Conservation (phyloP, 2,329 filamentous ascomycete species). For the Hypoxylon sp. region DNA sequence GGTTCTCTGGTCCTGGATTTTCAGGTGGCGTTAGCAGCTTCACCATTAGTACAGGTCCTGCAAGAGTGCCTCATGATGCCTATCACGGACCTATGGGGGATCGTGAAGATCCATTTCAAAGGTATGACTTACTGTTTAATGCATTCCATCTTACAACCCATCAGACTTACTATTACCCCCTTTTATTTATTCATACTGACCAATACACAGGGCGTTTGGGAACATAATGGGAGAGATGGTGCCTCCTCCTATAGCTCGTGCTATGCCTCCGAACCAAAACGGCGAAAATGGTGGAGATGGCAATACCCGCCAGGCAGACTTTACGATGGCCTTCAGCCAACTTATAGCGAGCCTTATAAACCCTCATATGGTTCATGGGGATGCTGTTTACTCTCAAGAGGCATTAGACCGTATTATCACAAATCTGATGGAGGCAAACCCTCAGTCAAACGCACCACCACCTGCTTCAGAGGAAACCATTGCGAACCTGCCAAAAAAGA, state of each 20-base stretch:
- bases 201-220: conserved; percentile 61
- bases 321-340: conserved; percentile 64
- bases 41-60: conserved; percentile 62
- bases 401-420: conserved; percentile 90
- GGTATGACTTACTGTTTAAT: conserved; percentile 58
- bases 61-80: conserved; percentile 40
- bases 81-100: conserved; percentile 46
- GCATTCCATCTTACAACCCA: not conserved
- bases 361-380: conserved; percentile 72
- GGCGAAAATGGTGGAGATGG: conserved; percentile 46
- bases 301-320: conserved; percentile 47
- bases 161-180: not conserved
- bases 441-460: conserved; percentile 81
- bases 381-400: conserved; percentile 92
- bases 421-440: conserved; percentile 87
- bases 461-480: conserved; percentile 85
- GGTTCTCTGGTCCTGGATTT: conserved; percentile 57
- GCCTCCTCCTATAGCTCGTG: conserved; percentile 53
- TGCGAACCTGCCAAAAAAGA: conserved; percentile 77
- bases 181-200: conserved; percentile 52
- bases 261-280: conserved; percentile 45
- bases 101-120: conserved; percentile 62
- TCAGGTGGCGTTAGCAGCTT: conserved; percentile 62
- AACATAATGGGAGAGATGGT: conserved; percentile 60
- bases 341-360: conserved; percentile 68